phyloP scores from a whole-genome alignment of 1,284 basidiomycete species.

The Fomitiporia mediterranea region DNA sequence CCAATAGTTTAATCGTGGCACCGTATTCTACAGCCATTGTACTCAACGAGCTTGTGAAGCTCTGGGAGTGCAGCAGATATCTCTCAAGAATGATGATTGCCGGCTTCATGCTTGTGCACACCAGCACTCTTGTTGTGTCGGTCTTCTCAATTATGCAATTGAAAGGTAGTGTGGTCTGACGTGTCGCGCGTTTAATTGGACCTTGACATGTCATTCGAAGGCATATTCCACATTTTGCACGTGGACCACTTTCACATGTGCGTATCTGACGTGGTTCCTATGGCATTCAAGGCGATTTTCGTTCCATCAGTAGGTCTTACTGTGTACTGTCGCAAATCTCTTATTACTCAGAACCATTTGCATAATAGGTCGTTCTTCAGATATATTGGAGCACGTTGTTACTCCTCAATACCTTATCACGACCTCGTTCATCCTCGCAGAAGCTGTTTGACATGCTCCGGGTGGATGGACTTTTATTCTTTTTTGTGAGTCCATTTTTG shows the following conservation, averaged over 20 bases:
- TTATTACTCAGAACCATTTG: not conserved
- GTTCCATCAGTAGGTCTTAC: not conserved
- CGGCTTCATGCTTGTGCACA: constrained; percentile 4
- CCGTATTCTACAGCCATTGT: not conserved
- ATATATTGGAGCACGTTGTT: constrained; percentile 4
- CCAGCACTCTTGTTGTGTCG: not conserved
- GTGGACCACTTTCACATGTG: not conserved
- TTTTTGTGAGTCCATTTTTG: not conserved
- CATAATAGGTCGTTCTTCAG: constrained; percentile 2
- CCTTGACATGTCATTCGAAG: not conserved
- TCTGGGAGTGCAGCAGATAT: not conserved
- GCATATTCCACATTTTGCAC: no score
- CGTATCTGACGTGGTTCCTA: not conserved
- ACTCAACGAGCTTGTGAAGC: constrained; percentile 1
- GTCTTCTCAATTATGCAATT: not conserved
- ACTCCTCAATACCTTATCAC: constrained; percentile 3
- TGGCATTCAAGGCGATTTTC: not conserved
- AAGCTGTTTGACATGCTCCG: not conserved
- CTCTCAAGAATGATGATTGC: not conserved
- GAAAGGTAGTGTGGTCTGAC: not conserved
- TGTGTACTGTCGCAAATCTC: not conserved
- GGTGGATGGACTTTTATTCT: constrained; percentile 2
- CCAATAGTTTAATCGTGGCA: not conserved
- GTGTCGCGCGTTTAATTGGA: not conserved
- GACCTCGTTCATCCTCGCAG: constrained; percentile 1